Evolutionary conservation across 2,329 filamentous ascomycete genomes (phyloP), one percentile per base, ranked within the genome.

Genomic region (Aschersonia sp.): DNA sequence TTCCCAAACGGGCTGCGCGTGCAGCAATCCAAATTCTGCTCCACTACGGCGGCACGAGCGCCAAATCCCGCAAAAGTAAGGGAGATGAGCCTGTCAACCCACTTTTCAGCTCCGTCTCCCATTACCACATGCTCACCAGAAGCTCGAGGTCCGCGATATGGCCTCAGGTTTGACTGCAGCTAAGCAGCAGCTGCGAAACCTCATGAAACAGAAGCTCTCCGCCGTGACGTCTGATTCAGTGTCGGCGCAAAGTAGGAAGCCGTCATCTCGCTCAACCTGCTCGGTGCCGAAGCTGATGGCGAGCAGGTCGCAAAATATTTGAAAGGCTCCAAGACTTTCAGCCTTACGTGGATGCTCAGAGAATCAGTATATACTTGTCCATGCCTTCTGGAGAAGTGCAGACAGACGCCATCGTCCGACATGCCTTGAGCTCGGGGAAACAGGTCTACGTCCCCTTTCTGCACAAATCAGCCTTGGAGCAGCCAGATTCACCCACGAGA

Each of bases 381-480:
- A 98, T 98, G 92, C 88, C 89, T 1, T 69, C 72, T 8, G 84
- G 82, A 30, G 92, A 98, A 67, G 76, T 95, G 30, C 86, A 88
- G 55, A 98, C 92, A 2, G 79, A 82, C 46, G 70, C 73, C 45
- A 87, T 97, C 47, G 87, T 97, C 7, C 77, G 78, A 31, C 79
- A 96, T 68, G 89, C 90, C 10, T 71, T 98, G 30, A 66, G 68
- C 6, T 64, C 71, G 4, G 87, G 85, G 40, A 98, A 97, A 66
- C 72, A 82, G 51, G 88, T 98, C 49, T 97, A 87, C 63, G 81
- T 98, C 44, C 92, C 92, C 0, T 96, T 92, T 60, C 82, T 95
- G 46, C 82, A 92, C 66, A 80, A 73, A 56, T 70, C 70, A 32
- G 69, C 69, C 5, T 57, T 71, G 37, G 55, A 67, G n/a, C 60